A percentile compares a stretch with the other conserved stretches of the same genome.
Conservation (phyloP, 2,329 filamentous ascomycete genomes). For the Aureobasidium sp. region DNA sequence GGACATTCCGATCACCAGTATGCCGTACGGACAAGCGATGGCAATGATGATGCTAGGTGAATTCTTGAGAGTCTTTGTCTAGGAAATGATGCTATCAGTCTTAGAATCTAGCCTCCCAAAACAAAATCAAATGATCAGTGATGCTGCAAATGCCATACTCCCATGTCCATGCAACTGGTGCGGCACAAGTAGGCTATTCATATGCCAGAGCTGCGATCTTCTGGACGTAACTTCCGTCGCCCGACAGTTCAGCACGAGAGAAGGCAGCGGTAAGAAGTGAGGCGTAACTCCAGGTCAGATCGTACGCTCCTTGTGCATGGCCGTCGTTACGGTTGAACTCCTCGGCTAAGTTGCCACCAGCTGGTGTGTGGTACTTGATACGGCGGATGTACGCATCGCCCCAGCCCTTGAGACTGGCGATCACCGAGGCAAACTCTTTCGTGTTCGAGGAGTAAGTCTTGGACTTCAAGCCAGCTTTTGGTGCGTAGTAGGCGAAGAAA, state of each 20-base stretch:
- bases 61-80: conserved; percentile 54
- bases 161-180: not conserved
- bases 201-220: conserved; percentile 5
- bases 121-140: not conserved
- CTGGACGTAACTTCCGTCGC: not conserved
- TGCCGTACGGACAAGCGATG: conserved; percentile 82
- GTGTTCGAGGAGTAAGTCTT: conserved; percentile 20
- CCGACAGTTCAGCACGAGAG: conserved; percentile 19
- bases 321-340: conserved; percentile 26
- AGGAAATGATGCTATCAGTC: conserved; percentile 14
- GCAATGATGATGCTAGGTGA: conserved; percentile 74
- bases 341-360: conserved; percentile 22
- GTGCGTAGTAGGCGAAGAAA: conserved; percentile 28
- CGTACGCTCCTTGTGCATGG: conserved; percentile 21
- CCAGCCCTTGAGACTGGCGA: conserved; percentile 24
- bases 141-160: not conserved
- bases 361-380: conserved; percentile 25
- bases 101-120: not conserved
- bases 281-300: conserved; percentile 30
- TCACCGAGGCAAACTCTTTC: conserved; percentile 18
- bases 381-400: conserved; percentile 28
- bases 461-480: conserved; percentile 17
- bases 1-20: conserved; percentile 65
- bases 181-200: not conserved
- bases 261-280: conserved; percentile 24